Evolutionary conservation across 768 basidiomycete genomes (phyloP).

Genomic region (Hypsizygus marmoreus): DNA sequence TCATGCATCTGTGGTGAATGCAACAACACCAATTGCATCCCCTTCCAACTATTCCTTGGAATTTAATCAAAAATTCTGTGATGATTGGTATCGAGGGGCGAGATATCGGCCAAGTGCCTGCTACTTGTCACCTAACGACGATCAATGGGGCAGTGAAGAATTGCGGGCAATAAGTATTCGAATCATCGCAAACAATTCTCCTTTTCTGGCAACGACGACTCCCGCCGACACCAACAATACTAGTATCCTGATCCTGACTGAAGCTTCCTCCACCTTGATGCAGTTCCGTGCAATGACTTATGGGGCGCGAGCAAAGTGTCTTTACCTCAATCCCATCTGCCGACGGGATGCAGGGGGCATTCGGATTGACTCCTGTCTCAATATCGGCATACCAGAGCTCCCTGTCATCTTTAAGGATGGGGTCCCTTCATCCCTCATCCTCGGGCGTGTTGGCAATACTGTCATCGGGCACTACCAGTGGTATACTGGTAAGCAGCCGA

Average conservation of each 20-base stretch:
- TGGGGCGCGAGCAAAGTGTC: constrained; percentile 4
- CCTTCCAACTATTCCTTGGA: background rate
- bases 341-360: no score
- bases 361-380: background rate
- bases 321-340: background rate
- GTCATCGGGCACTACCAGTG: background rate
- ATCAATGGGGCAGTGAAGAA: no score
- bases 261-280: background rate
- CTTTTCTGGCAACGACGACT: background rate
- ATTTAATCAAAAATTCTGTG: background rate
- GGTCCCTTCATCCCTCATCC: background rate
- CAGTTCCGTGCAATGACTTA: constrained; percentile 7
- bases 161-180: no score
- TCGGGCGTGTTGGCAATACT: background rate
- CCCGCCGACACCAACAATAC: background rate
- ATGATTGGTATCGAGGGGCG: background rate
- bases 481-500: background rate
- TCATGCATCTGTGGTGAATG: background rate
- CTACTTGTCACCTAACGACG: no score
- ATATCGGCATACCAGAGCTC: constrained; percentile 1
- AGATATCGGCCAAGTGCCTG: no score
- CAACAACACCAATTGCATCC: background rate
- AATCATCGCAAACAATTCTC: constrained; percentile 1
- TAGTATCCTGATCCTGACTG: background rate
- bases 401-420: constrained; percentile 1